These are phyloP conservation scores for Aspergillus udagawae DNA, from an alignment of 2,329 filamentous ascomycete genomes.

Conservation along the genomic window DNA sequence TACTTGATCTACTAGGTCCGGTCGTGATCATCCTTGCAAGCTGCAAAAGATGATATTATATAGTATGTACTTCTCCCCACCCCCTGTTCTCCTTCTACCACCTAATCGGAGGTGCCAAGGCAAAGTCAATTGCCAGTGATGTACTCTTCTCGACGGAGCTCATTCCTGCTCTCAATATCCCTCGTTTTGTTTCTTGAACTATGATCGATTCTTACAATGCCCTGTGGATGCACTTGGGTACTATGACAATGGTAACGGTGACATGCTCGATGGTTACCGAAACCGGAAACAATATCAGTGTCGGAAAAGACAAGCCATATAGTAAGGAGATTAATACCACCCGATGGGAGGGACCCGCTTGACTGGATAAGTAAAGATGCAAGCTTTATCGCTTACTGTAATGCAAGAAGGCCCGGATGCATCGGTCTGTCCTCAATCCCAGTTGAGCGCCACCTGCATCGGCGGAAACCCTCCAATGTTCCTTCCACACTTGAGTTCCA, in stretches of 20 bases:
- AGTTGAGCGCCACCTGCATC: neutral
- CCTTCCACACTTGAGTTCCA: neutral
- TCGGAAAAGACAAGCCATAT: neutral
- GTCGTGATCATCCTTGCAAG: too few species aligned
- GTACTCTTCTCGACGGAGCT: neutral
- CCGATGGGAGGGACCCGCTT: neutral
- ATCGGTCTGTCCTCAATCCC: neutral
- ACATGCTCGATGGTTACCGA: conserved; percentile 12
- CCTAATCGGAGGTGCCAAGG: neutral
- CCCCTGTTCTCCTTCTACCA: neutral
- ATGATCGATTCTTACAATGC: neutral
- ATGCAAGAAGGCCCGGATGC: neutral
- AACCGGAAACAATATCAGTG: conserved; percentile 15
- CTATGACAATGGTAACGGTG: conserved; percentile 7
- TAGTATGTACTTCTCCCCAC: neutral
- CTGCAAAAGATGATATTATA: neutral
- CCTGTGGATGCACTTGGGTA: neutral
- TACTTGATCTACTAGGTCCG: neutral
- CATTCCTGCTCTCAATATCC: neutral
- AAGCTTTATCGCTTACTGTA: neutral
- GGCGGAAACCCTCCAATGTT: neutral
- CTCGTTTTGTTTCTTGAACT: neutral
- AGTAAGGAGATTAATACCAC: neutral
- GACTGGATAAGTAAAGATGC: neutral
- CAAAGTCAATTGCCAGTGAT: neutral